Evolutionary conservation across 768 basidiomycete species (phyloP).

Genomic region (Pilatotrama ljubarskyi): DNA sequence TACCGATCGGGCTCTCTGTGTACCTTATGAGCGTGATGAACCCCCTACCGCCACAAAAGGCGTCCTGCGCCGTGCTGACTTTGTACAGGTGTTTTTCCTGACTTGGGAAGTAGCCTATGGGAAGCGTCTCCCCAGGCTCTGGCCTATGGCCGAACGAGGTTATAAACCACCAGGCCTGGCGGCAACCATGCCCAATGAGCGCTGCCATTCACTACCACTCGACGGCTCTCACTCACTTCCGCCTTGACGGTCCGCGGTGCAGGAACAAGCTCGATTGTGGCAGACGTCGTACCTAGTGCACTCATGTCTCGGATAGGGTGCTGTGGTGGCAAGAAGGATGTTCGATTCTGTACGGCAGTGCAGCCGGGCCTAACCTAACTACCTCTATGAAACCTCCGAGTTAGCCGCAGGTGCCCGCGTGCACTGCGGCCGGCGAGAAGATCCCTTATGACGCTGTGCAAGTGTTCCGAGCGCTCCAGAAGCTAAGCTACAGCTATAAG

Average conservation of each 20-base stretch:
- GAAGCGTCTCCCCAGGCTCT: conserved; percentile 13
- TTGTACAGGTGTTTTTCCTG: conserved; percentile 14
- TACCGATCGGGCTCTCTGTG: conserved; percentile 13
- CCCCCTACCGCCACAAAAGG: conserved; percentile 14
- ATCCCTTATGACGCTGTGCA: background rate
- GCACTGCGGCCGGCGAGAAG: background rate
- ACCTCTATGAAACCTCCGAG: background rate
- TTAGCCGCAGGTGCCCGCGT: background rate
- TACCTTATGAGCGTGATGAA: conserved; percentile 11
- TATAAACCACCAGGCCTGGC: conserved; percentile 21
- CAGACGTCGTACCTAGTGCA: background rate
- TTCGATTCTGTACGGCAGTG: background rate
- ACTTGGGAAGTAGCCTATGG: conserved; percentile 19
- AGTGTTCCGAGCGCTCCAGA: no score
- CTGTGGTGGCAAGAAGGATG: no score
- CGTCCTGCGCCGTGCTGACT: background rate
- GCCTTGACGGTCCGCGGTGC: conserved; percentile 17
- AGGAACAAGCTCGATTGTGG: background rate
- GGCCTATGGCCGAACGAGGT: conserved; percentile 13
- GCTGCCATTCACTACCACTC: background rate
- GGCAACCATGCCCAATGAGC: background rate
- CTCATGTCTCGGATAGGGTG: background rate
- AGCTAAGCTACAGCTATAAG: background rate
- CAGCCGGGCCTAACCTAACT: no score
- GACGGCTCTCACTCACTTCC: conserved; percentile 4